A percentile compares a stretch with the other conserved stretches of the same genome.
Evolutionary conservation across 352 stramenopile species (phyloP).

Genomic region (Globisporangium alternatum): DNA sequence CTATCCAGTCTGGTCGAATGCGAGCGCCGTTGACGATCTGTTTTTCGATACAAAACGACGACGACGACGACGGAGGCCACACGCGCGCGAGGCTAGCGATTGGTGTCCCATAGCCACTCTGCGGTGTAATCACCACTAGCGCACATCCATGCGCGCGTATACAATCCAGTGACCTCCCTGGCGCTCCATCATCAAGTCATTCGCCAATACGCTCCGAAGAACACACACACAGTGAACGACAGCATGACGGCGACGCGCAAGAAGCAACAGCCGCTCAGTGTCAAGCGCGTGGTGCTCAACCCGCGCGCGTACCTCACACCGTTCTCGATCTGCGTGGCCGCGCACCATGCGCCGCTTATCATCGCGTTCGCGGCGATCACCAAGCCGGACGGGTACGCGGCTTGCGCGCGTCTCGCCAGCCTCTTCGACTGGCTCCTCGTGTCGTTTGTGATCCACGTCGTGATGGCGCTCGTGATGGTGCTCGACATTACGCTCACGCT

Average conservation of each 20-base stretch:
- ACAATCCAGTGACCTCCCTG: not conserved
- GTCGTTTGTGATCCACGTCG: conserved; percentile 51
- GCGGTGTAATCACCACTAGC: not conserved
- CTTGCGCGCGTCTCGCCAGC: conserved; percentile 41
- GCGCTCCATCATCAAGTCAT: not conserved
- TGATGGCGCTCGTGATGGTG: conserved; percentile 37
- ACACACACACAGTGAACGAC: not conserved
- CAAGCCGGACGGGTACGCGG: conserved; percentile 32
- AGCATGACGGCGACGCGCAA: not conserved
- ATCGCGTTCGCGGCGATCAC: conserved; percentile 46
- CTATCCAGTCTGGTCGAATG: no score
- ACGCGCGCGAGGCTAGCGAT: not conserved
- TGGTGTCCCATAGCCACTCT: not conserved
- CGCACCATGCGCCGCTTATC: conserved; percentile 68
- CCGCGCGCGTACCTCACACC: conserved; percentile 68
- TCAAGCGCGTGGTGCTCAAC: conserved; percentile 78
- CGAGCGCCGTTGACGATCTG: not conserved
- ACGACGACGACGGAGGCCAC: no score
- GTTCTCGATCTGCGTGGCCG: conserved; percentile 49
- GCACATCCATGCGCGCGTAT: not conserved
- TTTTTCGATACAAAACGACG: not conserved
- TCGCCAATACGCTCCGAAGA: not conserved
- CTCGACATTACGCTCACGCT: conserved; percentile 43
- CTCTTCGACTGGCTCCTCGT: conserved; percentile 59
- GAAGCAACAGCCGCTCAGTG: conserved; percentile 3